These are phyloP conservation scores for Isatis tinctoria DNA, from an alignment of 345 rosid genomes.

Conservation along the genomic window DNA sequence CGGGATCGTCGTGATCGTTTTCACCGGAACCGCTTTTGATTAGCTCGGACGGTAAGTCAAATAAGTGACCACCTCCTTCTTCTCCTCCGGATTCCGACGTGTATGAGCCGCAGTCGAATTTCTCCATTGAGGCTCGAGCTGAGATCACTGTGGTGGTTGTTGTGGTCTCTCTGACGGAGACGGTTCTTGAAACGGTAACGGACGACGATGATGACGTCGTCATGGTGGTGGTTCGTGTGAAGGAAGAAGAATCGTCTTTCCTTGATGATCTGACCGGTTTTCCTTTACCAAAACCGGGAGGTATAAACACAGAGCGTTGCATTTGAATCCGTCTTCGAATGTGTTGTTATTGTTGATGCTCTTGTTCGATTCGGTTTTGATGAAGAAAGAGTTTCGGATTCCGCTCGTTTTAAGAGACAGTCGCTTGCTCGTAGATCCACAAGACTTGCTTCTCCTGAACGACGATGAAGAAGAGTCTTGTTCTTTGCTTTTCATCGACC, in stretches of 20 bases:
- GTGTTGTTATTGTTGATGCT: conserved; percentile 21
- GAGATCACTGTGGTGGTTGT: conserved; percentile 46
- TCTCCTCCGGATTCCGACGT: conserved; percentile 36
- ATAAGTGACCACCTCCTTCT: conserved; percentile 40
- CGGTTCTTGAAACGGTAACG: conserved; percentile 16
- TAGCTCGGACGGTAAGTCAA: conserved; percentile 66
- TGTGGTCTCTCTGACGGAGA: conserved; percentile 25
- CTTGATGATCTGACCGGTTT: conserved; percentile 42
- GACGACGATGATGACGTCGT: conserved; percentile 15
- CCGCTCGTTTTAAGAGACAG: conserved; percentile 24
- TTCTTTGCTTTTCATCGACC: conserved; percentile 26
- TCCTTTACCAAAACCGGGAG: conserved; percentile 64
- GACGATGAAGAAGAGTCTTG: conserved; percentile 11
- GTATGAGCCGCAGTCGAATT: conserved; percentile 77
- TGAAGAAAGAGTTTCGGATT: conserved; percentile 28
- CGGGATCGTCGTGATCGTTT: conserved; percentile 58
- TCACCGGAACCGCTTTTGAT: conserved; percentile 33
- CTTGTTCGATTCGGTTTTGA: conserved; percentile 27
- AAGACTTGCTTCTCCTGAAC: conserved; percentile 59
- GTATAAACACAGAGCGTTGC: conserved; percentile 69
- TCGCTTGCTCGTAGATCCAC: conserved; percentile 32
- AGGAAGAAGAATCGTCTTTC: conserved; percentile 31
- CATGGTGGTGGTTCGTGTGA: conserved; percentile 22
- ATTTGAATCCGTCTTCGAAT: conserved; percentile 57
- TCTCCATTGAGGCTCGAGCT: conserved; percentile 77